Evolutionary conservation across 257 asterid genomes (phyloP).

Genomic region (Linaria vulgaris): DNA sequence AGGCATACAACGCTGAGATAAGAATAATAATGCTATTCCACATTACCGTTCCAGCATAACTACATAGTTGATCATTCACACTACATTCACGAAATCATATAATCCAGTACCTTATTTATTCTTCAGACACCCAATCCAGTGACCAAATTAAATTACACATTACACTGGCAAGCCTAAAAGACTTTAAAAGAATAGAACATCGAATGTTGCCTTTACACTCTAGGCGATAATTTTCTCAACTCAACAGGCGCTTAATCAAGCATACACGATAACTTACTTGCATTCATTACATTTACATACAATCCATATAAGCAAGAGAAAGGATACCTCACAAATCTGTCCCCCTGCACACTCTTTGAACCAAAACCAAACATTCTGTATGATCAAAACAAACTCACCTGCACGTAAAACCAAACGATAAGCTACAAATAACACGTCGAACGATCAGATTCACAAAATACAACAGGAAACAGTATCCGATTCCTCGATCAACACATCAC

Average conservation of each 20-base stretch:
- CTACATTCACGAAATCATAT: neutral
- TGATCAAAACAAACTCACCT: constrained; percentile 36
- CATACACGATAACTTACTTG: too few species aligned
- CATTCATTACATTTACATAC: too few species aligned
- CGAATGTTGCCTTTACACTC: neutral
- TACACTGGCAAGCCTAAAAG: neutral
- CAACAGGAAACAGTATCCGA: too few species aligned
- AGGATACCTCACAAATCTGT: constrained; percentile 77
- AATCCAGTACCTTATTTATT: constrained; percentile 2
- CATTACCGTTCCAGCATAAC: neutral
- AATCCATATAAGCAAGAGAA: constrained; percentile 15
- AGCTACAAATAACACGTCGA: constrained; percentile 14
- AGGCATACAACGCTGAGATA: neutral
- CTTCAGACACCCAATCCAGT: constrained; percentile 20
- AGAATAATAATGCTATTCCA: neutral
- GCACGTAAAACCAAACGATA: constrained; percentile 32
- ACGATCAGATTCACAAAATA: too few species aligned
- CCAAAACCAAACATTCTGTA: constrained; percentile 70
- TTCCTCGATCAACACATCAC: too few species aligned
- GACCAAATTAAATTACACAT: constrained; percentile 3
- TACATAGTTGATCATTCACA: constrained; percentile 1
- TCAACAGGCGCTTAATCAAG: neutral
- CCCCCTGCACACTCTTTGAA: constrained; percentile 74
- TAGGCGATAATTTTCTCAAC: neutral
- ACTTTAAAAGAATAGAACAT: too few species aligned